These are phyloP conservation scores for Gossypium anomalum DNA, from an alignment of 345 rosid genomes.

Conservation along the genomic window DNA sequence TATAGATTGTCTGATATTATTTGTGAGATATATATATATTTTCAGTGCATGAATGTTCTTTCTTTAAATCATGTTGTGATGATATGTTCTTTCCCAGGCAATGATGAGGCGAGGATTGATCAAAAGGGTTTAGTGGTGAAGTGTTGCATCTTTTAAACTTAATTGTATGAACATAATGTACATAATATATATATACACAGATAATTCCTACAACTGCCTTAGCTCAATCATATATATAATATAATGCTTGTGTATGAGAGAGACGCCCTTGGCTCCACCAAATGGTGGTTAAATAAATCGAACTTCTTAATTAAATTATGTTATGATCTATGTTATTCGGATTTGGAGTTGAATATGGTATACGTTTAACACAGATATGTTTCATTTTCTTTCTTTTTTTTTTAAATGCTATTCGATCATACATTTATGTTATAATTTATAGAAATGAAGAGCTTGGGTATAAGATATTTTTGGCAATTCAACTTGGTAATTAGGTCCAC, in stretches of 20 bases:
- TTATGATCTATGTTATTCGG: neutral
- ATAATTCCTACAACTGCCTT: constrained; percentile 24
- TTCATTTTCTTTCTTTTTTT: too few species aligned
- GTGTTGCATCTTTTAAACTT: constrained; percentile 68
- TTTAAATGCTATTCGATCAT: too few species aligned
- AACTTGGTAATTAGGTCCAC: fast-evolving
- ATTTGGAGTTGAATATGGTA: too few species aligned
- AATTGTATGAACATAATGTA: constrained; percentile 28
- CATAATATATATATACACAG: constrained; percentile 23
- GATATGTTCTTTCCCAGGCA: constrained; percentile 45
- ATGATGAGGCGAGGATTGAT: constrained; percentile 77
- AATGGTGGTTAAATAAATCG: constrained; percentile 36
- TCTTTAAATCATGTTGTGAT: neutral
- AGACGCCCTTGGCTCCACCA: constrained; percentile 21
- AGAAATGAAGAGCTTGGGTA: too few species aligned
- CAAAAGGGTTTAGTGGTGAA: constrained; percentile 73
- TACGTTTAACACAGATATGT: too few species aligned
- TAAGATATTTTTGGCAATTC: too few species aligned
- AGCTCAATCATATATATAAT: constrained; percentile 13
- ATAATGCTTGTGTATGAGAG: constrained; percentile 20
- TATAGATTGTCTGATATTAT: neutral
- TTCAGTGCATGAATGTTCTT: neutral
- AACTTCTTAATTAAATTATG: constrained; percentile 12
- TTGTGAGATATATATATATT: neutral
- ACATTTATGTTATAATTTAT: too few species aligned